phyloP scores from a whole-genome alignment of 2,329 filamentous ascomycete genomes.

The Scedosporium minutisporum region DNA sequence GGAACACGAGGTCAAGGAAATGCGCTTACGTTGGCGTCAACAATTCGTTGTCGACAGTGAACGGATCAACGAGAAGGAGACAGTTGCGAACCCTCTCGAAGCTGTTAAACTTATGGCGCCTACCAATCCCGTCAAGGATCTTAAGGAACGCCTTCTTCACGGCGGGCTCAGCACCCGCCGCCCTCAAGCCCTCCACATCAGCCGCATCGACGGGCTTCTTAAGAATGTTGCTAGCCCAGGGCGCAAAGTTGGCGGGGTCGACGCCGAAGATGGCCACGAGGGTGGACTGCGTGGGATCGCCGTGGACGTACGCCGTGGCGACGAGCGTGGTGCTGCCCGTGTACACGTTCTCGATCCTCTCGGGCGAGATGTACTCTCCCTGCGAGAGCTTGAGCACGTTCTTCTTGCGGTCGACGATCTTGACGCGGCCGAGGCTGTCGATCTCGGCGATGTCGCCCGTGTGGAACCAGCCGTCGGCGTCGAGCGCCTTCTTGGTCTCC shows the following conservation, averaged over 20 bases:
- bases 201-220: conserved; percentile 53
- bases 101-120: conserved; percentile 80
- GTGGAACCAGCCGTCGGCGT: conserved; percentile 91
- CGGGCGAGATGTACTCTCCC: conserved; percentile 95
- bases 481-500: conserved; percentile 75
- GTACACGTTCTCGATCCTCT: conserved; percentile 93
- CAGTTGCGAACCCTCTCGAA: conserved; percentile 76
- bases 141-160: conserved; percentile 67
- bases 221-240: conserved; percentile 69
- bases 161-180: conserved; percentile 57
- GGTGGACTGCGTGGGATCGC: conserved; percentile 70
- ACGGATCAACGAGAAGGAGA: conserved; percentile 74
- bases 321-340: conserved; percentile 71
- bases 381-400: conserved; percentile 98
- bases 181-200: conserved; percentile 58
- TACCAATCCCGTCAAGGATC: conserved; percentile 68
- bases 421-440: conserved; percentile 77
- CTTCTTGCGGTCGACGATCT: conserved; percentile 94
- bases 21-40: conserved; percentile 72
- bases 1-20: conserved; percentile 1
- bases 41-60: conserved; percentile 86
- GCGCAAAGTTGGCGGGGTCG: conserved; percentile 73
- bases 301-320: conserved; percentile 79
- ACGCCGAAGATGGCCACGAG: conserved; percentile 84
- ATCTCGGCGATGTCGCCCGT: conserved; percentile 86